Conservation (phyloP, 2,329 filamentous ascomycete genomes). For the Aphanocladium album region DNA sequence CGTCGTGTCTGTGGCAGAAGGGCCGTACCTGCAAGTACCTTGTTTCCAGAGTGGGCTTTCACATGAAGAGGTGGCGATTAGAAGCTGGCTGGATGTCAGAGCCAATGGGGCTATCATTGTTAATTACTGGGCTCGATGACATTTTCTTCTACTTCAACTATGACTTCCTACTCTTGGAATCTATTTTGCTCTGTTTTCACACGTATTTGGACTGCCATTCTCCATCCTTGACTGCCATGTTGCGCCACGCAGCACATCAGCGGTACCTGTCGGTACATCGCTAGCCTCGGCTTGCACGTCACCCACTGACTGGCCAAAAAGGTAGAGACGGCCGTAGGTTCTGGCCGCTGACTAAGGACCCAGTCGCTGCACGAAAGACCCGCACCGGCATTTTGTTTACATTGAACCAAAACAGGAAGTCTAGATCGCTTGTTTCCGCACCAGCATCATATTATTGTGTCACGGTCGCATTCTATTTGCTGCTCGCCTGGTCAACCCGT, state of each 20-base stretch:
- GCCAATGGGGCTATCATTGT: neutral
- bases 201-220: neutral
- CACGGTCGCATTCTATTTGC: neutral
- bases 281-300: slow-evolving; percentile 13
- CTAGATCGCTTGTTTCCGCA: neutral
- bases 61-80: slow-evolving; percentile 1
- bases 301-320: neutral
- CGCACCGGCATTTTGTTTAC: slow-evolving; percentile 20
- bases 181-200: neutral
- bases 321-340: neutral
- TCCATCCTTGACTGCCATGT: neutral
- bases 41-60: slow-evolving; percentile 1
- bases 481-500: neutral
- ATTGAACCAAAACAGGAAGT: slow-evolving; percentile 20
- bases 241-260: neutral
- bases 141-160: too few relatives aligned
- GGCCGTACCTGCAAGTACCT: slow-evolving; percentile 1
- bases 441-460: neutral
- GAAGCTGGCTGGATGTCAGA: neutral
- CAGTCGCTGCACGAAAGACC: neutral
- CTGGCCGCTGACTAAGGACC: neutral
- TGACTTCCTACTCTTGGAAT: neutral
- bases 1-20: neutral
- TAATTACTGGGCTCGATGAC: neutral
- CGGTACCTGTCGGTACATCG: slow-evolving; percentile 3